Percentiles rank a stretch among this genome's conserved stretches.
Evolutionary conservation across 106 monocot genomes (phyloP).

Genomic region (Hemerocallis citrina): DNA sequence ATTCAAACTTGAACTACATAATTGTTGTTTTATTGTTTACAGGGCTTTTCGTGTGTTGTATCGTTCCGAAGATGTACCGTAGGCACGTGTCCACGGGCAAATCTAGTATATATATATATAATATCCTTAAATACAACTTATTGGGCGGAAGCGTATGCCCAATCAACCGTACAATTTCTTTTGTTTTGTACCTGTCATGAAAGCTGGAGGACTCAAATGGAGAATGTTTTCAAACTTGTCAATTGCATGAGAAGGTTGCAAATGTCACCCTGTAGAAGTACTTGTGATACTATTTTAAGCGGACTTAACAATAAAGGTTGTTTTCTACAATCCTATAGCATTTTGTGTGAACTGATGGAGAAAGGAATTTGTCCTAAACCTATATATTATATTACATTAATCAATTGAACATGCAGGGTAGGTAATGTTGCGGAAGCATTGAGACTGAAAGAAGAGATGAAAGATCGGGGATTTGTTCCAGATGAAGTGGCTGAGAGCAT

Average conservation of each 20-base stretch:
- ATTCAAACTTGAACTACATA: too few relatives aligned
- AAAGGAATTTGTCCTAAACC: conserved; percentile 44
- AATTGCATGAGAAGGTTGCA: conserved; percentile 55
- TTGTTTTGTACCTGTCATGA: too few relatives aligned
- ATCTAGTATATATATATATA: too few relatives aligned
- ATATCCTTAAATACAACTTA: too few relatives aligned
- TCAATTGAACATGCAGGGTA: conserved; percentile 69
- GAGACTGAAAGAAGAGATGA: conserved; percentile 75
- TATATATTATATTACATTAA: conserved; percentile 73
- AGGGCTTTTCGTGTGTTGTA: too few relatives aligned
- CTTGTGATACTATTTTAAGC: conserved; percentile 60
- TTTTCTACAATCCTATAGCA: conserved; percentile 38
- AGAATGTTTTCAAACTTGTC: conserved; percentile 35
- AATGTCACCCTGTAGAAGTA: conserved; percentile 33
- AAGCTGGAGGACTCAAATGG: conserved; percentile 32
- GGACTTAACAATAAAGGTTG: conserved; percentile 60
- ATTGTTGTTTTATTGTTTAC: too few relatives aligned
- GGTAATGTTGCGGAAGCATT: conserved; percentile 71
- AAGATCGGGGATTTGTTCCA: conserved; percentile 42
- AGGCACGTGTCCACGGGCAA: too few relatives aligned
- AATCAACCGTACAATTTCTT: too few relatives aligned
- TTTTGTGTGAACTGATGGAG: conserved; percentile 68
- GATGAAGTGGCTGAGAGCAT: conserved; percentile 61
- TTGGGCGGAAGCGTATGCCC: too few relatives aligned
- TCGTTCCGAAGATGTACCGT: too few relatives aligned